These are phyloP conservation scores for Diaporthe sp. DNA, from an alignment of 2,329 filamentous ascomycete species.

Conservation along the genomic window DNA sequence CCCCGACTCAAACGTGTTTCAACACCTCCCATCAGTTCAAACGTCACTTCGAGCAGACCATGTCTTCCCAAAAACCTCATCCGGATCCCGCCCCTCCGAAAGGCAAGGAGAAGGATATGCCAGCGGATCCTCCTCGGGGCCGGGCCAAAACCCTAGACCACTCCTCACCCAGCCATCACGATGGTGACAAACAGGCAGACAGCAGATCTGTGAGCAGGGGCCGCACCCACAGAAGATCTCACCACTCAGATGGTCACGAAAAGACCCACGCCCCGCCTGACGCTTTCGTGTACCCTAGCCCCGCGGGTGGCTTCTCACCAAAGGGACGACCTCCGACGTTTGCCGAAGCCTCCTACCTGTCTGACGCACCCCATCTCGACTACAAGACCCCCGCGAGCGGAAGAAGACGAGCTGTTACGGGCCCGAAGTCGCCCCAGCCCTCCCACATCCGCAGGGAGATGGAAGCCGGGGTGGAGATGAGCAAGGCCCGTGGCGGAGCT, in stretches of 20 bases:
- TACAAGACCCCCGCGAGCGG: too few relatives aligned
- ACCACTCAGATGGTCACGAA: not conserved
- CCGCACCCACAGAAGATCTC: not conserved
- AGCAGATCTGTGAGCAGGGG: constrained; percentile 4
- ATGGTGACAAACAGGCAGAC: too few relatives aligned
- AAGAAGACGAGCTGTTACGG: not conserved
- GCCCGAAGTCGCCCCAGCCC: not conserved
- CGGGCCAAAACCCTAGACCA: not conserved
- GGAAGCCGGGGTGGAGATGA: not conserved
- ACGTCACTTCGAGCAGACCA: not conserved
- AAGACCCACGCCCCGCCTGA: not conserved
- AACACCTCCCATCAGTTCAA: not conserved
- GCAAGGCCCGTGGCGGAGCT: too few relatives aligned
- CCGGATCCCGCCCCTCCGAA: too few relatives aligned
- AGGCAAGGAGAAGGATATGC: not conserved
- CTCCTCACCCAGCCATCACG: not conserved
- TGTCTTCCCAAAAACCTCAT: not conserved
- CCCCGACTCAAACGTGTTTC: too few relatives aligned
- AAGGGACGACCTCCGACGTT: not conserved
- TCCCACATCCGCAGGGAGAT: not conserved
- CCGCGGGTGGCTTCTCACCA: not conserved
- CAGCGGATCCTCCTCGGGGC: not conserved
- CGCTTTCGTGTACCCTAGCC: not conserved
- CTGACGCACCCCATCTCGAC: not conserved
- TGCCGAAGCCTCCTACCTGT: not conserved